Evolutionary conservation across 306 rosid genomes (phyloP).

Genomic region (Leucaena leucocephala): DNA sequence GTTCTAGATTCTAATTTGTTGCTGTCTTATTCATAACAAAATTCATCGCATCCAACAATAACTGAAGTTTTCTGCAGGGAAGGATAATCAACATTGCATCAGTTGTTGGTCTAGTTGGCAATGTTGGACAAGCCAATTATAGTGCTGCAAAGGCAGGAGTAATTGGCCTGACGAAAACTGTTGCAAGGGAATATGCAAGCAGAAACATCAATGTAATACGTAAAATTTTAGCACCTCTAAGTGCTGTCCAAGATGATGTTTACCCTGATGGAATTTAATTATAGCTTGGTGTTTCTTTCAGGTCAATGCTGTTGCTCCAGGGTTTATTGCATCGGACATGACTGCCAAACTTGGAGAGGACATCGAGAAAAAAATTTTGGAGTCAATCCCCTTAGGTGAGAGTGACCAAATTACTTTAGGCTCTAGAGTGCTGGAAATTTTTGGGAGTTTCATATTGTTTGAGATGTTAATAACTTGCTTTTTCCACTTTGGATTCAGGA

Average conservation of each 20-base stretch:
- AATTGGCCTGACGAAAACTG: constrained; percentile 86
- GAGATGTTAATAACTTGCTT: constrained; percentile 12
- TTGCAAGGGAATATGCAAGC: constrained; percentile 91
- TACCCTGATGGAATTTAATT: constrained; percentile 30
- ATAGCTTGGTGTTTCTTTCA: constrained; percentile 39
- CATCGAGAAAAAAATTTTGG: constrained; percentile 80
- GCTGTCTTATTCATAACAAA: constrained; percentile 21
- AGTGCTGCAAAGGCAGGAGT: constrained; percentile 99
- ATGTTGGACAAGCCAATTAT: constrained; percentile 94
- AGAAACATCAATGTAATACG: constrained; percentile 76
- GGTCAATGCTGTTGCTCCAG: constrained; percentile 99
- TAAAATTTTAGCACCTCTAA: constrained; percentile 23
- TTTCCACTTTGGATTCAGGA: constrained; percentile 56
- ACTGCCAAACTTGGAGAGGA: constrained; percentile 89
- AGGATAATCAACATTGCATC: constrained; percentile 94
- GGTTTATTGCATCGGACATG: constrained; percentile 97
- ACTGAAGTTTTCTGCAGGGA: constrained; percentile 62
- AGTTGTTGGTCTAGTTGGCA: constrained; percentile 94
- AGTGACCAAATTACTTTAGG: constrained; percentile 13
- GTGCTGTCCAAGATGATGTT: background rate
- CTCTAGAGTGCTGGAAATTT: constrained; percentile 14
- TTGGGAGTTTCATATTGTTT: constrained; percentile 20
- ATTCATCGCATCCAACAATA: constrained; percentile 2
- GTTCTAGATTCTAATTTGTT: background rate
- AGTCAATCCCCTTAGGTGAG: constrained; percentile 85